Conservation (phyloP, 257 asterid species). For the Solanum rostratum region DNA sequence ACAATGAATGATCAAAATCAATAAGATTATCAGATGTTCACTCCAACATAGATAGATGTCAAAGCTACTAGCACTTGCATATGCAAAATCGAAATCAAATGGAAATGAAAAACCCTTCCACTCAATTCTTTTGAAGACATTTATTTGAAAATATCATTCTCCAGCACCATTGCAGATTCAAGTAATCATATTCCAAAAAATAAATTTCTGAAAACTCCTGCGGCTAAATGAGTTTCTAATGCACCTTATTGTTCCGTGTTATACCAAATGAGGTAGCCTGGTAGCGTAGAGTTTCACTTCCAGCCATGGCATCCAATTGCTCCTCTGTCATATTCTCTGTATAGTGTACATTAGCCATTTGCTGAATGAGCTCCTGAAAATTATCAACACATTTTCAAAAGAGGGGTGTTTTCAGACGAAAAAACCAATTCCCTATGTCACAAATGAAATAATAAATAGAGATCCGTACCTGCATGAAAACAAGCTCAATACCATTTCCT, state of each 20-base stretch:
- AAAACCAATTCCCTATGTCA: constrained; percentile 1
- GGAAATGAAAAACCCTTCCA: background rate
- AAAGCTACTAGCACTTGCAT: background rate
- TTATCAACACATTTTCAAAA: constrained; percentile 14
- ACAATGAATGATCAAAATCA: background rate
- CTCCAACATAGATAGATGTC: background rate
- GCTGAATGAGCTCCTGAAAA: constrained; percentile 89
- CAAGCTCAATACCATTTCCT: constrained; percentile 96
- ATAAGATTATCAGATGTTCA: background rate
- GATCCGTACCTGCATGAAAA: constrained; percentile 66
- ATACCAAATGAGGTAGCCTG: constrained; percentile 97
- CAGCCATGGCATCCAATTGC: constrained; percentile 97
- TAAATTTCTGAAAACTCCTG: background rate
- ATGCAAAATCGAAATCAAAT: background rate
- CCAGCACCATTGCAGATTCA: background rate
- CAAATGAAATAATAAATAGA: background rate
- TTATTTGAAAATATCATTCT: background rate
- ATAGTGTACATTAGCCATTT: constrained; percentile 98
- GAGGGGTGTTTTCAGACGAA: background rate
- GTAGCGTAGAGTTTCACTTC: constrained; percentile 96
- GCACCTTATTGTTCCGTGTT: constrained; percentile 86
- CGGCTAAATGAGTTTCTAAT: background rate
- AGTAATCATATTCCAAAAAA: background rate
- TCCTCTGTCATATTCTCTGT: constrained; percentile 99
- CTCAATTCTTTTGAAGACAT: background rate